Conservation (phyloP, 1,139 yeast species). For the Diutina catenulata region DNA sequence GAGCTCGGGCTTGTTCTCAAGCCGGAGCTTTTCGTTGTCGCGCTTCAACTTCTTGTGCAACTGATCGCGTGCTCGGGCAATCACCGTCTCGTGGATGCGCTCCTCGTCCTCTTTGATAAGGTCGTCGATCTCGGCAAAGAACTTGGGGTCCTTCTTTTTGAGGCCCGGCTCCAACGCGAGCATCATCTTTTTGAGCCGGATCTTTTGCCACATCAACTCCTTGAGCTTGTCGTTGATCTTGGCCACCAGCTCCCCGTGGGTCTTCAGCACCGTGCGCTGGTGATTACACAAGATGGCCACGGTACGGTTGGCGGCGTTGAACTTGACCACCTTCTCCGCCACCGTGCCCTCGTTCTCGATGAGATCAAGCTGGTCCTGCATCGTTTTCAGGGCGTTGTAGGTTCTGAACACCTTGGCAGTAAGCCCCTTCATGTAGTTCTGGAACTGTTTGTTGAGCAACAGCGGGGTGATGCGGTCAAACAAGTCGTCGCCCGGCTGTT, state of each 20-base stretch:
- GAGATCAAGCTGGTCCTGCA: constrained; percentile 87
- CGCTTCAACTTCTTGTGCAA: constrained; percentile 52
- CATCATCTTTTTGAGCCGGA: constrained; percentile 61
- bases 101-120: constrained; percentile 52
- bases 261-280: constrained; percentile 84
- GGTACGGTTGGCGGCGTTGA: constrained; percentile 89
- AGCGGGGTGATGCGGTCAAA: constrained; percentile 86
- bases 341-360: constrained; percentile 79
- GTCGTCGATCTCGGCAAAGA: constrained; percentile 63
- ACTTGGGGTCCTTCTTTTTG: constrained; percentile 40
- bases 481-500: constrained; percentile 82
- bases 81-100: constrained; percentile 42
- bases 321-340: constrained; percentile 75
- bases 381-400: constrained; percentile 89
- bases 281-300: constrained; percentile 96
- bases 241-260: constrained; percentile 69
- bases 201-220: constrained; percentile 78
- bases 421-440: constrained; percentile 81
- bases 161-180: constrained; percentile 49
- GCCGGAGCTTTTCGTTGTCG: constrained; percentile 64
- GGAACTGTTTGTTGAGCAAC: constrained; percentile 74
- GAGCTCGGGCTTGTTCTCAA: constrained; percentile 42
- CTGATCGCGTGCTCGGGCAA: constrained; percentile 53
- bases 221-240: constrained; percentile 65
- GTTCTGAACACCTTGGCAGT: constrained; percentile 98